Percentiles rank a stretch among this genome's conserved stretches.
phyloP scores from a whole-genome alignment of 169 alveolate species.

The Hepatocystis sp. region DNA sequence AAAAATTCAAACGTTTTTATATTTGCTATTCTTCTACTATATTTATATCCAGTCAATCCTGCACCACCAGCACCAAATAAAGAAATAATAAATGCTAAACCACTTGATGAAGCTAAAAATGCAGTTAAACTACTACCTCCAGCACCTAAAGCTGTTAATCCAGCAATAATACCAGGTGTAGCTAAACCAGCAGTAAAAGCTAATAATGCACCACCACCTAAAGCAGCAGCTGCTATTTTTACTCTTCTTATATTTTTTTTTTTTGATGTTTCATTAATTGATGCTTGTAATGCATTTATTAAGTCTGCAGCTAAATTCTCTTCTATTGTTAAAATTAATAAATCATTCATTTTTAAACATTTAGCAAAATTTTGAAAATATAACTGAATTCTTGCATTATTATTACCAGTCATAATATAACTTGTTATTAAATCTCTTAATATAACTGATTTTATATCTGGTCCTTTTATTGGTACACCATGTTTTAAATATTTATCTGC shows the following conservation, averaged over 20 bases:
- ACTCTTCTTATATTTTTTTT: slow-evolving; percentile 78
- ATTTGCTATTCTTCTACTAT: slow-evolving; percentile 83
- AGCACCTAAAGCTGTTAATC: slow-evolving; percentile 83
- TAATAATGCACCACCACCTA: slow-evolving; percentile 90
- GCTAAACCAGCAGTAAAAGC: slow-evolving; percentile 93
- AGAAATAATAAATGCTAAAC: slow-evolving; percentile 84
- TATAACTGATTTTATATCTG: slow-evolving; percentile 79
- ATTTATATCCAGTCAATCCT: slow-evolving; percentile 88
- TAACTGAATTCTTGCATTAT: slow-evolving; percentile 83
- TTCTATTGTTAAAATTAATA: slow-evolving; percentile 80
- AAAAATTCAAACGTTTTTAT: slow-evolving; percentile 84
- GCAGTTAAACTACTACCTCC: slow-evolving; percentile 87
- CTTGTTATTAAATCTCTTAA: slow-evolving; percentile 80
- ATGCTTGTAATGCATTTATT: slow-evolving; percentile 79
- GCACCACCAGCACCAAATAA: slow-evolving; percentile 90
- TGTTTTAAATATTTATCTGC: slow-evolving; percentile 22
- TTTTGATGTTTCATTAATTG: slow-evolving; percentile 76
- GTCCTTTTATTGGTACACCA: slow-evolving; percentile 72
- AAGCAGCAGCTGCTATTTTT: slow-evolving; percentile 88
- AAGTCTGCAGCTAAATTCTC: slow-evolving; percentile 84
- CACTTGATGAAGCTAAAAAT: slow-evolving; percentile 87
- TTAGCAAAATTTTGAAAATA: slow-evolving; percentile 79
- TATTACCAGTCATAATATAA: slow-evolving; percentile 83
- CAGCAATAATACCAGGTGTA: slow-evolving; percentile 91
- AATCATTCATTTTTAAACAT: slow-evolving; percentile 80